Conservation (phyloP, 129 eudicot species). For the Flaveria trinervia region DNA sequence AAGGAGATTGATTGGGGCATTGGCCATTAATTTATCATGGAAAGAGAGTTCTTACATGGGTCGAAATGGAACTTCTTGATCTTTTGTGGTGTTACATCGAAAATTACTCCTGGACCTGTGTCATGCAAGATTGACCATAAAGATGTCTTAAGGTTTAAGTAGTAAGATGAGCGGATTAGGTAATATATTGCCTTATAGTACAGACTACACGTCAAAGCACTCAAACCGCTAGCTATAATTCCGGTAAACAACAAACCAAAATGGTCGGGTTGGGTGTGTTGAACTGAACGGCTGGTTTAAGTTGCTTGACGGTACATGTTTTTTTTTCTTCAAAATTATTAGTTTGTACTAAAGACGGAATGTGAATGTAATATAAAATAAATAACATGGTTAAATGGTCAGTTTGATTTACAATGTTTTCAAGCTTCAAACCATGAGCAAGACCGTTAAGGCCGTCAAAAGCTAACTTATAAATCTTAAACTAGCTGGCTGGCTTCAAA, state of each 20-base stretch:
- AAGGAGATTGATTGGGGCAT: not conserved
- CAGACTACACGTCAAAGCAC: not conserved
- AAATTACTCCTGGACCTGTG: conserved; percentile 74
- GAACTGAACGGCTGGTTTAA: no score
- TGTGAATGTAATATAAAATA: no score
- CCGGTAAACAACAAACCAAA: no score
- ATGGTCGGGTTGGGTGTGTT: no score
- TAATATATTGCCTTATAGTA: not conserved
- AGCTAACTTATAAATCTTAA: not conserved
- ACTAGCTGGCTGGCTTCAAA: no score
- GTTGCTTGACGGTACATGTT: no score
- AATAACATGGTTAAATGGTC: no score
- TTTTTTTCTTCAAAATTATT: no score
- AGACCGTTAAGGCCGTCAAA: no score
- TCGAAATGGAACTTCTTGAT: conserved; percentile 68
- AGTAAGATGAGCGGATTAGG: not conserved
- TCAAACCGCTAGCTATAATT: not conserved
- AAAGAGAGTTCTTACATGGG: conserved; percentile 57
- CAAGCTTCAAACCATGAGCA: no score
- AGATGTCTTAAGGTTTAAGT: not conserved
- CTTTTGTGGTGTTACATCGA: conserved; percentile 67
- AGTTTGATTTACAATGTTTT: no score
- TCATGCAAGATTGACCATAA: conserved; percentile 18
- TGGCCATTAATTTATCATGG: not conserved
- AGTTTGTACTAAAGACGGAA: no score